Evolutionary conservation across 352 stramenopile genomes (phyloP), one percentile per base, ranked within the genome.

Genomic region (Phytophthora sojae): DNA sequence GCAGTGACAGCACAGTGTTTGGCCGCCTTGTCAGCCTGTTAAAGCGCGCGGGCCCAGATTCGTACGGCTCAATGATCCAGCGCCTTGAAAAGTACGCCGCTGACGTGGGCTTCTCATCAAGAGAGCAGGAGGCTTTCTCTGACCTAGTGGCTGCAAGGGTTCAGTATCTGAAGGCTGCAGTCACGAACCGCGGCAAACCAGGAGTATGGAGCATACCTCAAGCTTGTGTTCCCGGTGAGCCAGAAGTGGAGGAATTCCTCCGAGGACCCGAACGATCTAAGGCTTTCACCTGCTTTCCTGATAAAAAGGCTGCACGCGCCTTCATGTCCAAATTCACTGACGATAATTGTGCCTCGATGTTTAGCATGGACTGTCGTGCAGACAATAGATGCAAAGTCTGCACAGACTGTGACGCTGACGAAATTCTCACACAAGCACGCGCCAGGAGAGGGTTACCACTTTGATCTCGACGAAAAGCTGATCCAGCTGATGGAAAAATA

Each of bases 231-330:
- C 15, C 39, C 4, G 15, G 15, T 49, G 39, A 49, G 7, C 39
- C 39, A 49, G 39, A 49, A 49, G 39, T 49, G n/a, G 39, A 49
- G 39, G 39, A 49, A 49, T 49, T 49, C 5, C 39, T 49, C 15
- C 39, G 39, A 8, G 39, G 39, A 6, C 39, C 39, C 14, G 5
- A 21, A 21, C 39, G 7, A 49, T 49, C 39, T 15, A 49, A 49
- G 39, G 15, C 23, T 6, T 21, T 21, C 39, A 21, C 14, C 8
- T 3, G 39, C 5, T 49, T 49, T n/a, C 39, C 39, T 4, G 39
- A 49, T 49, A 49, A n/a, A 19, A 49, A 49, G 15, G 15, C 39
- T 21, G 39, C 39, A 11, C 39, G 39, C n/a, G 39, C 21, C 4
- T 49, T 49, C 39, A 49, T 49, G 39, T 19, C 39, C 39, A 49